Base-by-base conservation (phyloP, 192 early-diverging fungal species). In the Tieghemiomyces parasiticus region DNA sequence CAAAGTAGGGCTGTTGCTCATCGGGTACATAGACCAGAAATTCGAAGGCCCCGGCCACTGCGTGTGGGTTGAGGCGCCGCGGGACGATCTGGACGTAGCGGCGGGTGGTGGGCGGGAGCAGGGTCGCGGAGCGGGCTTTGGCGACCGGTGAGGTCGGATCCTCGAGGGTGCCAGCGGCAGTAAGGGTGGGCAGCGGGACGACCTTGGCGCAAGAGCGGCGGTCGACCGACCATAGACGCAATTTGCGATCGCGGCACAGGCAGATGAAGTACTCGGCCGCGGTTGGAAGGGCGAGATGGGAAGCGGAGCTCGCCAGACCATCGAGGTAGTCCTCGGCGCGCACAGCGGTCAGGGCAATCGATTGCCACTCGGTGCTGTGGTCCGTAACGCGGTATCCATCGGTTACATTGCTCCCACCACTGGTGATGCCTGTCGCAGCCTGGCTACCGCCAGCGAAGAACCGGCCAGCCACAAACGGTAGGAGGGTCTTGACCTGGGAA, bases 21-120 rank as follows among this genome's bases (percentile, higher is more conserved):
- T 76, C 74, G 0, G 68, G 64, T 3, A 76, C 71, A 66, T 69
- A 76, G n/a, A 68, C 71, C n/a, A 71, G 51, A 50, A 72, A 70
- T 26, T 67, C 60, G 60, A 73, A 74, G n/a, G 19, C 14, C 46
- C 46, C 46, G 20, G 46, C 19, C 3, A 24, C 25, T 22, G 46
- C 1, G 19, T 20, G n/a, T 1, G 19, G 50, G 16, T 3, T 2
- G 2, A 52, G 50, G 38, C 38, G 9, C 38, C 8, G 16, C 9
- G 38, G 38, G 38, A 44, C 38, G 14, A 52, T 9, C 19, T 29
- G 50, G n/a, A 52, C 29, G 28, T 52, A 52, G 29, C 22, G 26
- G 29, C 50, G 50, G 13, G 50, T 20, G n/a, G 9, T 25, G 50
- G 50, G 22, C 50, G 50, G 50, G 22, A 52, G 50, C 0, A 26